Evolutionary conservation across 148 eudicot genomes (phyloP), one percentile per base, ranked within the genome.

Genomic region (Cornus kousa): DNA sequence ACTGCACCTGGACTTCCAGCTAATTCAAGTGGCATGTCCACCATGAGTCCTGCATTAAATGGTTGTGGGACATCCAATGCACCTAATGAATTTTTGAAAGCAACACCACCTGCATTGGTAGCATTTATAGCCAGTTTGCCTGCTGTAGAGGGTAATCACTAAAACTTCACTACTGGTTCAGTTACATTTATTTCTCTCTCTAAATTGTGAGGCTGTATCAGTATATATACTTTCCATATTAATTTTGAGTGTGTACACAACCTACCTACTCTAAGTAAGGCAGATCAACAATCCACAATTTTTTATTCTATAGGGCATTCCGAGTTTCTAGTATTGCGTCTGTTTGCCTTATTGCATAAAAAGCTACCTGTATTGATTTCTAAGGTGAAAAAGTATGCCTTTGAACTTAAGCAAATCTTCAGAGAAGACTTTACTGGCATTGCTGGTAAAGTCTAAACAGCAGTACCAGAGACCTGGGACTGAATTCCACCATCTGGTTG

Each of bases 91-190:
- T 81, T 88, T 80, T 74, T 88, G 67, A 95, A 90, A 85, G 87
- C 83, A 65, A 86, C 92, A 79, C 93, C 95, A 7, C 97, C 97
- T 72, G 83, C 93, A 66, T 85, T 95, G 72, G 86, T 82, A 46
- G 85, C 92, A 74, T 95, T 95, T 77, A 84, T 90, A 77, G 85
- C 93, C 46, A 89, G 79, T 88, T 85, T 95, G 87, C 99, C 99
- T 73, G 80, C 84, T 64, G 89, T 93, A 79, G 99, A 95, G 74
- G 99, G 99, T 95, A 76, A 83, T 68, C 16, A 9, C 31, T 72
- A 69, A 32, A 67, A 66, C 53, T 64, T 59, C 5, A 31, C n/a
- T 60, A 75, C 40, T 22, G 31, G 13, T 48, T 70, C 74, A 68
- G 50, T 62, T 5, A 62, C 20, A 62, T n/a, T 62, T 62, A 13